Evolutionary conservation across 2,329 filamentous ascomycete genomes (phyloP).

Genomic region (Colletotrichum somersetense): DNA sequence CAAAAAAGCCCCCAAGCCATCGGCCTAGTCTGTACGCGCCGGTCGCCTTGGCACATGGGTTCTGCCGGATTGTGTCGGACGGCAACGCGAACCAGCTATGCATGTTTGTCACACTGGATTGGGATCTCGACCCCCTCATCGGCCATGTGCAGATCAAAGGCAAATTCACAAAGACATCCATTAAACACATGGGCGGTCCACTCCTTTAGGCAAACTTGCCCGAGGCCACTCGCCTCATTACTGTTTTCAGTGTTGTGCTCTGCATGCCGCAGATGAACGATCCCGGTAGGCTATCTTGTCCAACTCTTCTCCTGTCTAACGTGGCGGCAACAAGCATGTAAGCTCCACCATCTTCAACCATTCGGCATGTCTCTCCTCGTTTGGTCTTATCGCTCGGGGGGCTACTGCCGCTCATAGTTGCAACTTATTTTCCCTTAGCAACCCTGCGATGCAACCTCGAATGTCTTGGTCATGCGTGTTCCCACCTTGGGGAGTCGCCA

Average conservation of each 20-base stretch:
- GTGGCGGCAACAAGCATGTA: conserved; percentile 6
- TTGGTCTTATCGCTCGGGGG: not conserved
- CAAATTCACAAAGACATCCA: not conserved
- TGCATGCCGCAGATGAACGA: conserved; percentile 26
- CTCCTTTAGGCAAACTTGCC: not conserved
- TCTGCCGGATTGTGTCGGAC: not conserved
- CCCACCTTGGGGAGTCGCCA: conserved; percentile 28
- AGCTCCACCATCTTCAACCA: not conserved
- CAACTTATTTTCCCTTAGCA: conserved; percentile 25
- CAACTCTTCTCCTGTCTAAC: conserved; percentile 11
- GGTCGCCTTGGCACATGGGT: conserved; percentile 27
- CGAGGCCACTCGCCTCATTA: not conserved
- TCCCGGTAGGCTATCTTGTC: not conserved
- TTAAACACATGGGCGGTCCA: not conserved
- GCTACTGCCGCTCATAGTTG: conserved; percentile 12
- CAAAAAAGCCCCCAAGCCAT: not conserved
- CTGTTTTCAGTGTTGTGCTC: not conserved
- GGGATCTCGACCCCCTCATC: not conserved
- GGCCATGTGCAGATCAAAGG: not conserved
- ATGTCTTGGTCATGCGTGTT: conserved; percentile 30
- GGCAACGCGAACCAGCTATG: not conserved
- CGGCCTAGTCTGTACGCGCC: not conserved
- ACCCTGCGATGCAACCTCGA: conserved; percentile 31
- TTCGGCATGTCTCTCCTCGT: not conserved
- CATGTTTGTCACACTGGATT: not conserved